Percentiles rank a stretch among this genome's conserved stretches.
These are phyloP conservation scores for Tetradesmus obliquus DNA, from an alignment of 139 green algal species.

Conservation along the genomic window DNA sequence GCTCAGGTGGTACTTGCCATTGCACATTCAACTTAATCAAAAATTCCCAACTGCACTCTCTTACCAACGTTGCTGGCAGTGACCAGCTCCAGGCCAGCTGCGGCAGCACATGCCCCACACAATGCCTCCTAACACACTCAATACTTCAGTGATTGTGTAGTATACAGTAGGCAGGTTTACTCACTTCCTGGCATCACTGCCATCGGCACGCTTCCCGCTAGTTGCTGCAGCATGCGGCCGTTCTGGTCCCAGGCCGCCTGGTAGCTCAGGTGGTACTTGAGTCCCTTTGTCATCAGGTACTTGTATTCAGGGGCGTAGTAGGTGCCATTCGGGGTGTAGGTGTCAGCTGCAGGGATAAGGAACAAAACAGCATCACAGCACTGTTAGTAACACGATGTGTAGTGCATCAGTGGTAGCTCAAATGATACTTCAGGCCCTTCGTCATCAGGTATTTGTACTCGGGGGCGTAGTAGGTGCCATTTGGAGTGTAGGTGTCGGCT, in stretches of 20 bases:
- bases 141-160: no score
- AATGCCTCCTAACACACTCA: no score
- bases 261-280: neutral
- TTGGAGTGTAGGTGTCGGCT: neutral
- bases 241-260: neutral
- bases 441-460: neutral
- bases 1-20: neutral
- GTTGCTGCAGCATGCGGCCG: neutral
- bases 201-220: neutral
- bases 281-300: neutral
- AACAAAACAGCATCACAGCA: no score
- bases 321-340: neutral
- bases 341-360: neutral
- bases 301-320: neutral
- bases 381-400: no score
- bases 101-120: no score
- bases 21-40: no score
- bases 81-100: no score
- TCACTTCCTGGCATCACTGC: neutral
- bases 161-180: no score
- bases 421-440: neutral
- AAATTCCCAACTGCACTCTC: no score
- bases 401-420: neutral
- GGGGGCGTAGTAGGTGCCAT: neutral
- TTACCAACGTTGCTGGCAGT: no score